Evolutionary conservation across 225 moss, liverwort and hornwort genomes (phyloP), one percentile per base, ranked within the genome.

Genomic region (Bryum argenteum): DNA sequence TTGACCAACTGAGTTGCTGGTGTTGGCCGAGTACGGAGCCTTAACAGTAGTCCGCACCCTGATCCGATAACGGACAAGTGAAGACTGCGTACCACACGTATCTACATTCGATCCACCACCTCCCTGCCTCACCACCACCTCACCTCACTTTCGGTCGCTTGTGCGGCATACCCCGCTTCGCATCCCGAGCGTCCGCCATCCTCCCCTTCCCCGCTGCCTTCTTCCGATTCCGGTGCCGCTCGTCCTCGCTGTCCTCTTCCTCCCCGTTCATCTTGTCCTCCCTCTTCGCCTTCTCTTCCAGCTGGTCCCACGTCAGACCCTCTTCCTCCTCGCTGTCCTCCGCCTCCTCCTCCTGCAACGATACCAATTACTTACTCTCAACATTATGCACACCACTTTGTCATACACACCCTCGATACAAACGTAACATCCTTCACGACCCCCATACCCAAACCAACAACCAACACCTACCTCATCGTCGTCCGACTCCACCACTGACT

Each of bases 291-390:
- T 88, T 88, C 47, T 92, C 97, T 58, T 98, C 97, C 59, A 98
- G 74, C 57, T 98, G 94, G 57, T 98, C 97, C 97, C 97, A 98
- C 18, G 97, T 98, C 83, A 98, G 66, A 20, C 97, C 97, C 58
- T 98, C 97, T 66, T 98, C 97, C 80, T 98, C 97, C 65, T 92
- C 92, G 48, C 90, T 90, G 63, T 98, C 97, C 67, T 96, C 96
- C 45, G 87, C 94, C 82, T 98, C 97, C 84, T 94, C 78, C 56
- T 78, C 61, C 78, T 72, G 13, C n/a, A 61, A 65, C 16, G 43
- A 11, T 26, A 48, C 48, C 48, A 48, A 13, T 1, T 2, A 26
- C 26, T 26, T 26, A 26, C 26, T 26, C 26, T 26, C 26, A 26
- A 26, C 47, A 2, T 13, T 4, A 14, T 9, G 13, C 45, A 11